Evolutionary conservation across 768 basidiomycete species (phyloP).

Genomic region (Russula virescens): DNA sequence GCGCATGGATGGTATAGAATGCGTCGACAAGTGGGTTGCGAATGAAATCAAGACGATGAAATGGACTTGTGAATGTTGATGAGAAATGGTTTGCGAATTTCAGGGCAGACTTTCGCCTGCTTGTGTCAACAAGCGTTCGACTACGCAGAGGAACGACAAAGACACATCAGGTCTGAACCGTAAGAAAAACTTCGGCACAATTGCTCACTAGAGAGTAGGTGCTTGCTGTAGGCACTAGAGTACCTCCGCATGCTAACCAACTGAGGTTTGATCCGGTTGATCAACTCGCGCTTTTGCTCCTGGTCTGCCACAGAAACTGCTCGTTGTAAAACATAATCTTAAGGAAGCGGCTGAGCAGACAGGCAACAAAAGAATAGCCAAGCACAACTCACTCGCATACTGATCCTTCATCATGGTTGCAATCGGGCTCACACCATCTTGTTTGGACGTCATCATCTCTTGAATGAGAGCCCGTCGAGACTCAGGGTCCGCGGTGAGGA

Average conservation of each 20-base stretch:
- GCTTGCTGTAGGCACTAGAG: slow-evolving; percentile 71
- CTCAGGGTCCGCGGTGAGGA: slow-evolving; percentile 57
- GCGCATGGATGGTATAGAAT: slow-evolving; percentile 12
- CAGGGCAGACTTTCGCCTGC: slow-evolving; percentile 19
- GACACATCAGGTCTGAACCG: neutral
- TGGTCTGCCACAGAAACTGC: slow-evolving; percentile 64
- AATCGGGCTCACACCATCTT: slow-evolving; percentile 61
- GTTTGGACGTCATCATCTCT: slow-evolving; percentile 65
- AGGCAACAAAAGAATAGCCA: neutral
- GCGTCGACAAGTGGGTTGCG: slow-evolving; percentile 18
- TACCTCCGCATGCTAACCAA: slow-evolving; percentile 65
- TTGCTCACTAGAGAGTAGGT: slow-evolving; percentile 68
- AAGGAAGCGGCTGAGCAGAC: slow-evolving; percentile 9
- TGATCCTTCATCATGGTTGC: slow-evolving; percentile 82
- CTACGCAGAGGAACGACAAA: slow-evolving; percentile 32
- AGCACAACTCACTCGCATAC: slow-evolving; percentile 64
- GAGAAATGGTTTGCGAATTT: neutral
- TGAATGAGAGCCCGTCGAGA: slow-evolving; percentile 68
- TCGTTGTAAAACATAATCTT: slow-evolving; percentile 84
- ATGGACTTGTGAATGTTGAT: neutral
- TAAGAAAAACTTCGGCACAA: slow-evolving; percentile 14
- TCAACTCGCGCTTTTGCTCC: slow-evolving; percentile 63
- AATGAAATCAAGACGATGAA: slow-evolving; percentile 12
- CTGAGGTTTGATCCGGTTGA: slow-evolving; percentile 58
- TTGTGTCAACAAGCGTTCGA: slow-evolving; percentile 54